Evolutionary conservation across 257 asterid genomes (phyloP), one percentile per base, ranked within the genome.

Genomic region (Solanum pimpinellifolium): DNA sequence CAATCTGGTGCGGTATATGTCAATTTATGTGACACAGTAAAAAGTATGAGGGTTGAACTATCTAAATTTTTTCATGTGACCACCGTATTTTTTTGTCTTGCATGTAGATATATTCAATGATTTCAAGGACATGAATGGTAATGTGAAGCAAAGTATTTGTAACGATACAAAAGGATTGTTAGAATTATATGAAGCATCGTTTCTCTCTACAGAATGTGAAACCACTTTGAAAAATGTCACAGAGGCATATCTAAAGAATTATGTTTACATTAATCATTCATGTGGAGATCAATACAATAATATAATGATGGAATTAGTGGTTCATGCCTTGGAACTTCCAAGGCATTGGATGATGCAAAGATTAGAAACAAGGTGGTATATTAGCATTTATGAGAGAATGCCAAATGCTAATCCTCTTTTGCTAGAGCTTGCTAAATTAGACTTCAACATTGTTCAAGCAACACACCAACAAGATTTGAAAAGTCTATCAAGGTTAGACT

Each of bases 181-280:
- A 25, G 83, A 90, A 74, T 47, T 92, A 10, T 93, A 93, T 18
- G 96, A 93, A 90, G 92, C 94, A 74, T 93, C 94, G 1, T 89
- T 85, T 87, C 52, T 92, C 23, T 35, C 7, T 35, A 35, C 39
- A 35, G 39, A 35, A 35, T 35, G 1, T 35, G 39, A 35, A 35
- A 35, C 39, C 39, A 35, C 39, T 35, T 5, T 35, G 39, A 5
- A 5, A 35, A 35, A 35, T 35, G 7, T 35, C 39, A 35, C 39
- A 35, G 39, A 35, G 39, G 39, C 39, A 35, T 7, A 35, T 35
- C 39, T 35, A 35, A 35, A 35, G 39, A 35, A 35, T 35, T 35
- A 35, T 35, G 39, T 35, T 35, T 35, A 35, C 39, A 0, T 35
- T 5, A 35, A 35, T 35, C 39, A 35, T 35, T 37, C 39, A 37